Conservation (phyloP, 2,329 filamentous ascomycete species). For the Alternaria incomplexa region DNA sequence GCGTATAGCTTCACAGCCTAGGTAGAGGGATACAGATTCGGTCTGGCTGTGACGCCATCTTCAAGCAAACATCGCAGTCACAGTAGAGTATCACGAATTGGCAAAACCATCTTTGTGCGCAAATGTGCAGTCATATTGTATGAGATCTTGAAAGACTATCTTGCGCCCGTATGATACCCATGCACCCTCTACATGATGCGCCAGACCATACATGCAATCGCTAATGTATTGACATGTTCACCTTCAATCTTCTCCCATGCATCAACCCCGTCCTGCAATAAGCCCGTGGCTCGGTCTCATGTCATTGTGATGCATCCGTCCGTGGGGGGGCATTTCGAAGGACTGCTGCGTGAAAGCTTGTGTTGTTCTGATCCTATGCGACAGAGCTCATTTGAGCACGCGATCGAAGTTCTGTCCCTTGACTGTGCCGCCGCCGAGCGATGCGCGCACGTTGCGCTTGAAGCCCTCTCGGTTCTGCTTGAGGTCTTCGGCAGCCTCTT, state of each 20-base stretch:
- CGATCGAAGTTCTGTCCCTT: conserved; percentile 77
- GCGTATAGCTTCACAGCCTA: background rate
- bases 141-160: conserved; percentile 9
- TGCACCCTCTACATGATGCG: conserved; percentile 30
- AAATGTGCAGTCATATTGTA: conserved; percentile 5
- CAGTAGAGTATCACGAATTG: background rate
- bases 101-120: background rate
- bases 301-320: background rate
- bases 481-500: conserved; percentile 94
- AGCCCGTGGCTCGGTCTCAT: background rate
- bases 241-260: background rate
- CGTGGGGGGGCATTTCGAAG: background rate
- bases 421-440: conserved; percentile 82
- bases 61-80: background rate
- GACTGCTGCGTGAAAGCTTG: background rate
- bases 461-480: conserved; percentile 85
- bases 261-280: background rate
- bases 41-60: conserved; percentile 4
- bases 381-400: conserved; percentile 67
- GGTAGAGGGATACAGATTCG: background rate
- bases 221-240: conserved; percentile 12
- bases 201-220: conserved; percentile 33
- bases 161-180: conserved; percentile 32
- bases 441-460: conserved; percentile 83
- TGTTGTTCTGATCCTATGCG: background rate